Evolutionary conservation across 768 basidiomycete species (phyloP).

Genomic region (Suillus cothurnatus): DNA sequence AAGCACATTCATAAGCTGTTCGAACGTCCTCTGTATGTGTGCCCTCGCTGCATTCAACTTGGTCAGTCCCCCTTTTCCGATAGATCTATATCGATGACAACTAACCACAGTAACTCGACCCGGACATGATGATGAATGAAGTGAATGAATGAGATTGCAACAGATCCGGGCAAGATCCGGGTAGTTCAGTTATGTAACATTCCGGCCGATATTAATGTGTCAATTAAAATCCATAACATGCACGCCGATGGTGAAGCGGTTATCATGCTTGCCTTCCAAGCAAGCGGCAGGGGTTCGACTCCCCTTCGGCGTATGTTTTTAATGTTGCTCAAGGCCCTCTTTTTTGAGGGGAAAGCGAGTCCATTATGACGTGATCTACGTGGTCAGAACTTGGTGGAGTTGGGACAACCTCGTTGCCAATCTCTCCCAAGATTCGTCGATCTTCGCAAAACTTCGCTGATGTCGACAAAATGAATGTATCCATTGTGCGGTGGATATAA

Average conservation of each 20-base stretch:
- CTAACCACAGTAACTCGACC: background rate
- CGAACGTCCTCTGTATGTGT: slow-evolving; percentile 5
- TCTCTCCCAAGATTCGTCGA: too few relatives aligned
- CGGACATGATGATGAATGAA: background rate
- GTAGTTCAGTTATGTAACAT: background rate
- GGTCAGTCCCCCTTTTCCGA: background rate
- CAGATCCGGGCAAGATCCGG: background rate
- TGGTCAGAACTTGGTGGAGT: too few relatives aligned
- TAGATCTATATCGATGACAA: background rate
- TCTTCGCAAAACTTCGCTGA: too few relatives aligned
- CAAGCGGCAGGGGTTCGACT: slow-evolving; percentile 79
- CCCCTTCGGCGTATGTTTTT: slow-evolving; percentile 64
- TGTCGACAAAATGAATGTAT: too few relatives aligned
- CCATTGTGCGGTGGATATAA: too few relatives aligned
- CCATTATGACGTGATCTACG: too few relatives aligned
- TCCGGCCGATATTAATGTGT: background rate
- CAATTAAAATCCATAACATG: background rate
- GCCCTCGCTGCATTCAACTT: background rate
- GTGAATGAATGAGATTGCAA: background rate
- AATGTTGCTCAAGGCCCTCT: too few relatives aligned
- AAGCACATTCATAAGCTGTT: background rate
- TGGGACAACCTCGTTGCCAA: too few relatives aligned
- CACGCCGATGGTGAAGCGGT: slow-evolving; percentile 83
- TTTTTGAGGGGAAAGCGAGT: too few relatives aligned
- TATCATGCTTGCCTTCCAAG: slow-evolving; percentile 93